Base-by-base conservation (phyloP, 176 grass and related monocot genomes). In the Hordeum marinum region DNA sequence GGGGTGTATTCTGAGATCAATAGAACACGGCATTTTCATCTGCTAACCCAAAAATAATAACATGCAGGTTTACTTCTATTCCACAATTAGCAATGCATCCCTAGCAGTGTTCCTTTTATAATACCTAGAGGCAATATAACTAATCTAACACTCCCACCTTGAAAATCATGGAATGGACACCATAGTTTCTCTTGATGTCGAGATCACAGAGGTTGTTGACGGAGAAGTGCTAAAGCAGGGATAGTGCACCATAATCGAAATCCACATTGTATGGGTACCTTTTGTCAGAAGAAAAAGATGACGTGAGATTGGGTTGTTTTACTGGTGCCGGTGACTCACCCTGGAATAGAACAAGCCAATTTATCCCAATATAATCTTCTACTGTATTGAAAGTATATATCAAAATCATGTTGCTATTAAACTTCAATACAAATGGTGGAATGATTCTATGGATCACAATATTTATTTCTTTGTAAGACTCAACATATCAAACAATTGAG, bases 261-360 rank as follows among this genome's bases (percentile, higher is more conserved):
- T 70, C 68, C 68, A 70, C 5, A 70, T 70, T 70, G 68, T 70
- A 39, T 69, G 66, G 66, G 66, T 69, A 69, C 37, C 66, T 35
- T 69, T 69, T 10, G 39, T 39, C 0, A 69, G 20, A 69, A 69
- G 8, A 69, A 69, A 69, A 69, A 12, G 35, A 40, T 69, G 35
- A 21, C 9, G 20, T 40, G 9, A 40, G 35, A n/a, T 62, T 62
- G 24, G 23, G 26, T 62, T 62, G 24, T 24, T 26, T 25, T 58
- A 5, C 1, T 52, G 59, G 59, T 61, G 25, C 23, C 12, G 59
- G 23, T 61, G 23, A 61, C 10, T 3, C 9, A 61, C 59, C 25
- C 58, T 25, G 3, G 10, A 23, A 61, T 25, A 61, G 25, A 9
- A 61, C 1, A 3, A 23, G 23, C 11, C 59, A 25, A 61, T 9